These are phyloP conservation scores for Pseudocercospora cruenta DNA, from an alignment of 2,329 filamentous ascomycete species.

Conservation along the genomic window DNA sequence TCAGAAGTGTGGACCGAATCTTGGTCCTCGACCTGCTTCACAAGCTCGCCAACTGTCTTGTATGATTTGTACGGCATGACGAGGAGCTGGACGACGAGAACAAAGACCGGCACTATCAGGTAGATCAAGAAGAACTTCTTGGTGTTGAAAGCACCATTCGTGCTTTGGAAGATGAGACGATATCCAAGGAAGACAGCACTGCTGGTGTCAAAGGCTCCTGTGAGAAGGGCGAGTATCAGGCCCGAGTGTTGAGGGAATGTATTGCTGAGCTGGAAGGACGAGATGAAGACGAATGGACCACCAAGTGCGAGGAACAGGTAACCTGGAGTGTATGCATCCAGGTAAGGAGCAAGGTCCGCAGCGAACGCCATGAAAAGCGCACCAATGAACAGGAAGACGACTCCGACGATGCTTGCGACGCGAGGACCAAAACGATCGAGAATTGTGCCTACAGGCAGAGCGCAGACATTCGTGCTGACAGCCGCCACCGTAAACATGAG, in stretches of 20 bases:
- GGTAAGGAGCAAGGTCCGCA: conserved; percentile 59
- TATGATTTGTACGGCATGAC: conserved; percentile 54
- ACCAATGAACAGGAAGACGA: conserved; percentile 69
- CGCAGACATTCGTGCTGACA: conserved; percentile 84
- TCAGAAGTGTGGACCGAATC: conserved; percentile 56
- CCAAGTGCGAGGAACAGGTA: conserved; percentile 55
- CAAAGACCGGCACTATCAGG: conserved; percentile 51
- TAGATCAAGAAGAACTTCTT: conserved; percentile 56
- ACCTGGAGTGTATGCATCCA: conserved; percentile 64
- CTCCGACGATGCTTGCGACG: conserved; percentile 72
- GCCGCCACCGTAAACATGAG: conserved; percentile 92
- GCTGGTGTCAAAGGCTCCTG: conserved; percentile 55
- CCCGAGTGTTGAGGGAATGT: conserved; percentile 56
- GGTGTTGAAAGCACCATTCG: conserved; percentile 46
- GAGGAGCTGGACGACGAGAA: conserved; percentile 47
- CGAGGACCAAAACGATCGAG: conserved; percentile 82
- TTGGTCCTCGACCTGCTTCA: conserved; percentile 67
- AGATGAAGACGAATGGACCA: conserved; percentile 56
- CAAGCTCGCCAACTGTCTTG: conserved; percentile 73
- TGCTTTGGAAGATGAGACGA: conserved; percentile 51
- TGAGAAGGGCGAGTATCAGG: conserved; percentile 54
- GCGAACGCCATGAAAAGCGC: conserved; percentile 73
- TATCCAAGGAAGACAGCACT: conserved; percentile 54
- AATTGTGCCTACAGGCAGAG: conserved; percentile 81
- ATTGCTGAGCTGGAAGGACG: conserved; percentile 56